phyloP scores from a whole-genome alignment of 2,329 filamentous ascomycete species.

The Phyllosticta paracitricarpa region DNA sequence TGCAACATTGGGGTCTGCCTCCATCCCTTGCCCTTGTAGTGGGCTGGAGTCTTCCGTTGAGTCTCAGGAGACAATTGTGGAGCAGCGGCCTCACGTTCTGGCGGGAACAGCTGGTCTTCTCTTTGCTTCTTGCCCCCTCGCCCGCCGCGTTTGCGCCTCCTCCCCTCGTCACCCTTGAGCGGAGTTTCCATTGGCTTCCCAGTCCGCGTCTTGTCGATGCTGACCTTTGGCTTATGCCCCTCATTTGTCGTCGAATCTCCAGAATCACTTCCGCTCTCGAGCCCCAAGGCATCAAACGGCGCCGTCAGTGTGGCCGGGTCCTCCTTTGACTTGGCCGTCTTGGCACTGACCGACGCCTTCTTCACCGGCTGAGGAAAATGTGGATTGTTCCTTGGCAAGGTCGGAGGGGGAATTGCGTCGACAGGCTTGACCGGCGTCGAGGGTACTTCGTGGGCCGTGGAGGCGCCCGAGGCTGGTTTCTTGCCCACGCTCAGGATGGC shows the following conservation, averaged over 20 bases:
- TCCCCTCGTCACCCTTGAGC: conserved; percentile 25
- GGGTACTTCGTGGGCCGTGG: conserved; percentile 24
- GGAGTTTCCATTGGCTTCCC: conserved; percentile 29
- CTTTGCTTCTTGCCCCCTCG: conserved; percentile 38
- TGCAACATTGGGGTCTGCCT: conserved; percentile 58
- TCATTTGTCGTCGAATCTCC: conserved; percentile 22
- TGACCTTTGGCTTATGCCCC: conserved; percentile 22
- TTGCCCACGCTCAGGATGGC: conserved; percentile 64
- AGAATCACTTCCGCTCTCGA: conserved; percentile 28
- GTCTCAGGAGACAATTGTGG: conserved; percentile 19
- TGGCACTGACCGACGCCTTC: conserved; percentile 16
- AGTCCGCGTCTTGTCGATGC: conserved; percentile 30
- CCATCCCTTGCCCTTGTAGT: conserved; percentile 53
- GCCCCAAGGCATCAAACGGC: conserved; percentile 30
- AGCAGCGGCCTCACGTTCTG: conserved; percentile 23
- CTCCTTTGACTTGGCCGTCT: conserved; percentile 20
- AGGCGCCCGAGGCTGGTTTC: conserved; percentile 14
- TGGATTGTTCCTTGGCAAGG: conserved; percentile 26
- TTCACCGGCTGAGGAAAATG: conserved; percentile 23
- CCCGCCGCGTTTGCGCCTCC: conserved; percentile 36
- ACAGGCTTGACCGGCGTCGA: conserved; percentile 35
- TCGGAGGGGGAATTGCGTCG: conserved; percentile 22
- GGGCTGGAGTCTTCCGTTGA: conserved; percentile 24
- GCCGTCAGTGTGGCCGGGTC: conserved; percentile 29
- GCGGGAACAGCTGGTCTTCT: conserved; percentile 11